Evolutionary conservation across 371 early-diverging fungal species (phyloP).

Genomic region (Thermomucor indicae-seudaticae): DNA sequence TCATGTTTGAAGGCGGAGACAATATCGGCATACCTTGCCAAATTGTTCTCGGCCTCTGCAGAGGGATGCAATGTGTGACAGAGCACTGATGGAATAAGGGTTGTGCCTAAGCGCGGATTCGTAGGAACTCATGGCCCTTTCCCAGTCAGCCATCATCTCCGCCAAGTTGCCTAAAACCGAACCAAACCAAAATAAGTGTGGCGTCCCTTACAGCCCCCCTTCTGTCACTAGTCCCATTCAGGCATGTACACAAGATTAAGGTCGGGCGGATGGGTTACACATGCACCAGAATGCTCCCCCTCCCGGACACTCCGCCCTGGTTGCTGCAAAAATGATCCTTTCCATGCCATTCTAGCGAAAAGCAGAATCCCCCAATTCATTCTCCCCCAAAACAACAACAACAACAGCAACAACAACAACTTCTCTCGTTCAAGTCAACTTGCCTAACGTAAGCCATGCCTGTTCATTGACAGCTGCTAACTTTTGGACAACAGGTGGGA

Average conservation of each 20-base stretch:
- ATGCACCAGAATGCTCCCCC: not conserved
- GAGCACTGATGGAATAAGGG: slow-evolving; percentile 76
- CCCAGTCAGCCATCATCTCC: slow-evolving; percentile 69
- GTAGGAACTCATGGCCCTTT: slow-evolving; percentile 77
- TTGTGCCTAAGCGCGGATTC: slow-evolving; percentile 86
- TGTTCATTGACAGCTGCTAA: slow-evolving; percentile 70
- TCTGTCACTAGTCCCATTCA: slow-evolving; percentile 7
- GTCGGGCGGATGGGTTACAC: slow-evolving; percentile 3
- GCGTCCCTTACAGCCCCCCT: slow-evolving; percentile 14
- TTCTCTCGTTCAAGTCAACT: too few relatives aligned
- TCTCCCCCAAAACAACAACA: too few relatives aligned
- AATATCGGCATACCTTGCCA: slow-evolving; percentile 40
- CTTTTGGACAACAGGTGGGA: slow-evolving; percentile 48
- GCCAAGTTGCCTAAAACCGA: slow-evolving; percentile 55
- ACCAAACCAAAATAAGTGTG: slow-evolving; percentile 18
- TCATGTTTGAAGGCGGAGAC: too few relatives aligned
- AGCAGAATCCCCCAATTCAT: too few relatives aligned
- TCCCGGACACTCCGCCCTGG: too few relatives aligned
- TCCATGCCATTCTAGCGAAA: too few relatives aligned
- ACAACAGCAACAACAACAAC: not conserved
- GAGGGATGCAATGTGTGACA: slow-evolving; percentile 66
- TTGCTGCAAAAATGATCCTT: too few relatives aligned
- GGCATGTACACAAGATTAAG: slow-evolving; percentile 19
- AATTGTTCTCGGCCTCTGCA: slow-evolving; percentile 65
- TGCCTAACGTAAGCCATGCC: slow-evolving; percentile 77